phyloP scores from a whole-genome alignment of 1,284 basidiomycete genomes.

The Butyriboletus appendiculatus region DNA sequence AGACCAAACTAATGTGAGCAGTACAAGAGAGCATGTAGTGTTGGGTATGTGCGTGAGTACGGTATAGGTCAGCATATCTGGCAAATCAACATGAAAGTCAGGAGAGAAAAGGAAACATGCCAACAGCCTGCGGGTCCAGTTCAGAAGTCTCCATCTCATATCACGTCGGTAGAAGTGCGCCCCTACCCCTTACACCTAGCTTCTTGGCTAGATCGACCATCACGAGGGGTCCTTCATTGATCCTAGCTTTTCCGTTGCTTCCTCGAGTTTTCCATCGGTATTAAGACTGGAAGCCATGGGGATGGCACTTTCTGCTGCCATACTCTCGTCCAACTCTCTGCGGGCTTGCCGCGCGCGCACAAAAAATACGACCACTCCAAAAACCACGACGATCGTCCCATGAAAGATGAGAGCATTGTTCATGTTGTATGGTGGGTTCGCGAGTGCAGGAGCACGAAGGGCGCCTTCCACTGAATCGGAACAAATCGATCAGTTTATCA shows the following conservation, averaged over 20 bases:
- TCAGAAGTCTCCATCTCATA: neutral
- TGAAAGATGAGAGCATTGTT: constrained; percentile 62
- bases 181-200: neutral
- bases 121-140: neutral
- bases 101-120: neutral
- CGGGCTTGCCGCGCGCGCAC: constrained; percentile 60
- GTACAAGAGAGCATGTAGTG: neutral
- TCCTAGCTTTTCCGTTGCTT: neutral
- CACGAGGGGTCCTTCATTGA: neutral
- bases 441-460: constrained; percentile 57
- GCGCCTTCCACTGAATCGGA: constrained; percentile 54
- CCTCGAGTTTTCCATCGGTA: neutral
- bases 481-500: neutral
- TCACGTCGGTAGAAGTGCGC: neutral
- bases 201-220: neutral
- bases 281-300: neutral
- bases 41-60: neutral
- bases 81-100: neutral
- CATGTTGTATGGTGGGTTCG: constrained; percentile 72
- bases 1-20: neutral
- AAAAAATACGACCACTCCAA: constrained; percentile 45
- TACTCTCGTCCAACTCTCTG: constrained; percentile 54
- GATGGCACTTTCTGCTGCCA: constrained; percentile 16
- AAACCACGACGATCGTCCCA: constrained; percentile 45
- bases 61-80: constrained; percentile 10